Conservation (phyloP, 192 early-diverging fungal genomes). For the Coemansia umbellata region DNA sequence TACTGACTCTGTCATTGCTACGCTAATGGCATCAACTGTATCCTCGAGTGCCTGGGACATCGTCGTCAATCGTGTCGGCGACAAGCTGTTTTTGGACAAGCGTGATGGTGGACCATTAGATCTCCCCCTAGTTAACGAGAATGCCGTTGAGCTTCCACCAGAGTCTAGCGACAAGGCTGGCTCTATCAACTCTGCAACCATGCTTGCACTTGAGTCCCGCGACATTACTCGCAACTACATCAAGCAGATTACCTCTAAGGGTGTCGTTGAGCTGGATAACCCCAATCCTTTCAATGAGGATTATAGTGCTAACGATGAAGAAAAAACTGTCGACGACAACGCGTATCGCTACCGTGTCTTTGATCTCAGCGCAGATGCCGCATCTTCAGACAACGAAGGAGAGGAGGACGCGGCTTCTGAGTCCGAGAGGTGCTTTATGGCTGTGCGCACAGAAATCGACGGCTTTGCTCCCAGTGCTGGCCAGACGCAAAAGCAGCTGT, state of each 20-base stretch:
- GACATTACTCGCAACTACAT: conserved; percentile 81
- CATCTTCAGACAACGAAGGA: conserved; percentile 3
- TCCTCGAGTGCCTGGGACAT: conserved; percentile 96
- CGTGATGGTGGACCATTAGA: conserved; percentile 78
- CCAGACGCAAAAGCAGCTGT: conserved; percentile 53
- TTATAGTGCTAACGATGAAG: conserved; percentile 35
- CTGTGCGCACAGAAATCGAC: conserved; percentile 88
- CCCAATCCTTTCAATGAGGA: conserved; percentile 71
- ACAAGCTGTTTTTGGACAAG: conserved; percentile 89
- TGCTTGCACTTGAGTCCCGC: conserved; percentile 85
- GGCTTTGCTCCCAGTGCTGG: conserved; percentile 61
- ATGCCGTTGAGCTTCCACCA: conserved; percentile 84
- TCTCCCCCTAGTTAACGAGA: conserved; percentile 92
- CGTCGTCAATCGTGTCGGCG: conserved; percentile 77
- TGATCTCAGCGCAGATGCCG: conserved; percentile 58
- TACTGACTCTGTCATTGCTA: conserved; percentile 84
- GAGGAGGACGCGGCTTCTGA: conserved; percentile 54
- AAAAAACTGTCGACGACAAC: conserved; percentile 51
- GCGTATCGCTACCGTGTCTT: conserved; percentile 90
- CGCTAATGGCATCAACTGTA: conserved; percentile 89
- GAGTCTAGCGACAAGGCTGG: conserved; percentile 81
- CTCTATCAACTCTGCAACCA: conserved; percentile 76
- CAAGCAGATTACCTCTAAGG: conserved; percentile 64
- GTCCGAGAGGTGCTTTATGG: conserved; percentile 57
- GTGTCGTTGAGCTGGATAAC: conserved; percentile 56